Percentiles rank a stretch among this genome's conserved stretches.
Conservation (phyloP, 139 green algal genomes). For the Micractinium conductrix region DNA sequence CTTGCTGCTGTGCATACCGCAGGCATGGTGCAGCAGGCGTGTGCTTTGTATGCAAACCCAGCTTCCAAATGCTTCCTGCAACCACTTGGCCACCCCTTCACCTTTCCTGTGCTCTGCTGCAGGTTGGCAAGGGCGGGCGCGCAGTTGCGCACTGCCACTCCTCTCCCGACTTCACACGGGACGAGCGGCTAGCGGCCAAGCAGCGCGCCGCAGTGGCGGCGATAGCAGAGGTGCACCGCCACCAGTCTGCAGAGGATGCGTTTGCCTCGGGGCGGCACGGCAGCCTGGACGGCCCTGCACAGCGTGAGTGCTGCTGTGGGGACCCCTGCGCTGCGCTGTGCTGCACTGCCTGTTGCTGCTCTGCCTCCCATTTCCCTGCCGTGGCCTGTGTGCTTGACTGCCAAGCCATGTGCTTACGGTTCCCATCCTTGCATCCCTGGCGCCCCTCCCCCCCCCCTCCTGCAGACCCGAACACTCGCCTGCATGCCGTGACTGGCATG, state of each 20-base stretch:
- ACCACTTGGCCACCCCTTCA: neutral
- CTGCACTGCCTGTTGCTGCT: neutral
- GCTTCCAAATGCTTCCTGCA: neutral
- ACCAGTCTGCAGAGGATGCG: neutral
- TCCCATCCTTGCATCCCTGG: neutral
- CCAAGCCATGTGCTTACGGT: neutral
- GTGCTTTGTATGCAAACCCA: neutral
- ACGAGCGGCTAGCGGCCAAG: neutral
- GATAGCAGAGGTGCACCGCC: neutral
- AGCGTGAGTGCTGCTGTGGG: neutral
- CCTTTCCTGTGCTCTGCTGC: neutral
- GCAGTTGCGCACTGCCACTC: constrained; percentile 27
- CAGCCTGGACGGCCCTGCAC: neutral
- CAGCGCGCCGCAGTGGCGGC: neutral
- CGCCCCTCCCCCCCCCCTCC: neutral
- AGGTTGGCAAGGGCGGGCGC: neutral
- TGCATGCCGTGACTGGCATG: neutral
- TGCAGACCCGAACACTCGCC: constrained; percentile 5
- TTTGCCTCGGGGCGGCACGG: neutral
- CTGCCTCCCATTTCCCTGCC: too few relatives aligned
- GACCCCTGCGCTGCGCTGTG: neutral
- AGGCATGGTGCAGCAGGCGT: neutral
- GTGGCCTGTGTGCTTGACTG: too few relatives aligned
- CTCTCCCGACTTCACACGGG: constrained; percentile 32
- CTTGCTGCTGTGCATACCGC: too few relatives aligned